phyloP scores from a whole-genome alignment of 192 early-diverging fungal genomes.

The Helicostylum pulchrum region DNA sequence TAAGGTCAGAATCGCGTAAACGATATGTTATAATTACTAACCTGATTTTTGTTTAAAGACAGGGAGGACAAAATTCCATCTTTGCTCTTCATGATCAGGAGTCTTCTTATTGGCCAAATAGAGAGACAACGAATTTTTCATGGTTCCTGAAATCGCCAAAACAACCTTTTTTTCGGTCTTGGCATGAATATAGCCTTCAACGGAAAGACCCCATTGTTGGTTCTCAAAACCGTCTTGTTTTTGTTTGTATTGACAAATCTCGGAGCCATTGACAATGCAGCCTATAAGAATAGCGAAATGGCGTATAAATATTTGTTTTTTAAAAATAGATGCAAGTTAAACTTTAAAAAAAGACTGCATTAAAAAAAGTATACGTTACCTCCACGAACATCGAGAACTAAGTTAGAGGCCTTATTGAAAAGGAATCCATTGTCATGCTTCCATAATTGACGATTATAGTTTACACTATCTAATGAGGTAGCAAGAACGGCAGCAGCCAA shows the following conservation, averaged over 20 bases:
- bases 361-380: slow-evolving; percentile 17
- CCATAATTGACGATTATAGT: slow-evolving; percentile 39
- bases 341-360: neutral
- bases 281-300: slow-evolving; percentile 12
- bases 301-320: neutral
- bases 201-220: slow-evolving; percentile 27
- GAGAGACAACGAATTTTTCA: neutral
- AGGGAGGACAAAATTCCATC: slow-evolving; percentile 36
- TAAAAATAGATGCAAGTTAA: neutral
- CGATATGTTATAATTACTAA: neutral
- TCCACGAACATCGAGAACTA: slow-evolving; percentile 34
- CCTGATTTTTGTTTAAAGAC: slow-evolving; percentile 31
- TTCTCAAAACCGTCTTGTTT: slow-evolving; percentile 26
- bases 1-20: neutral
- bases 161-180: slow-evolving; percentile 17
- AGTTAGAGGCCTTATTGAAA: slow-evolving; percentile 36
- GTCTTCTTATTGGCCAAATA: slow-evolving; percentile 1
- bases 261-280: slow-evolving; percentile 6
- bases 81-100: slow-evolving; percentile 19
- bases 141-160: slow-evolving; percentile 16
- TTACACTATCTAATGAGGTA: slow-evolving; percentile 11
- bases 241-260: slow-evolving; percentile 24
- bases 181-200: slow-evolving; percentile 28
- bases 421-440: slow-evolving; percentile 35
- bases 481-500: slow-evolving; percentile 23